Conservation (phyloP, 257 asterid genomes). For the Ajuga chamaepitys region DNA sequence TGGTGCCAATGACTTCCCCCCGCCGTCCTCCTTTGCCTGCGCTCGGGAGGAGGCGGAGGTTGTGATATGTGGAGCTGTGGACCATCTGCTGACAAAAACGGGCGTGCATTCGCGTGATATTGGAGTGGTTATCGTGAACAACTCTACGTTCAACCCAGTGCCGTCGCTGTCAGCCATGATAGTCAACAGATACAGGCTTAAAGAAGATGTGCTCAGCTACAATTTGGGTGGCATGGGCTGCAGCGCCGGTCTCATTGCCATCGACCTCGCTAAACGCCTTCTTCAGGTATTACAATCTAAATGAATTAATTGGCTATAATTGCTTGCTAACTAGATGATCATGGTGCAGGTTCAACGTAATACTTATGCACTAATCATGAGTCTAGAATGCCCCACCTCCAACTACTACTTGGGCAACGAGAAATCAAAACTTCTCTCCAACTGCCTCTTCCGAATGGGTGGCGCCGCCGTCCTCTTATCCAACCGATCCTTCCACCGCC, state of each 20-base stretch:
- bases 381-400: conserved; percentile 13
- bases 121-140: conserved; percentile 33
- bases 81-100: conserved; percentile 26
- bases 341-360: background rate
- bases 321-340: background rate
- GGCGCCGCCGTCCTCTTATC: conserved; percentile 20
- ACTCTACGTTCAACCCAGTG: conserved; percentile 27
- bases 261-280: conserved; percentile 36
- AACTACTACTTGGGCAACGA: too few relatives aligned
- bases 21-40: conserved; percentile 4
- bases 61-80: conserved; percentile 30
- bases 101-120: conserved; percentile 22
- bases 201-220: conserved; percentile 26
- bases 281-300: conserved; percentile 20
- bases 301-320: too few relatives aligned
- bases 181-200: conserved; percentile 33
- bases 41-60: conserved; percentile 32
- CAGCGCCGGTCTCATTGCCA: conserved; percentile 35
- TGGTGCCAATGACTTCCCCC: conserved; percentile 2
- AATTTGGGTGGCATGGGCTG: conserved; percentile 46
- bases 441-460: too few relatives aligned
- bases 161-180: conserved; percentile 45
- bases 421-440: conserved; percentile 9
- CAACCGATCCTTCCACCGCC: conserved; percentile 6
- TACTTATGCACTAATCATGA: conserved; percentile 13